phyloP scores from a whole-genome alignment of 768 basidiomycete genomes.

The Daedaleopsis nitida region DNA sequence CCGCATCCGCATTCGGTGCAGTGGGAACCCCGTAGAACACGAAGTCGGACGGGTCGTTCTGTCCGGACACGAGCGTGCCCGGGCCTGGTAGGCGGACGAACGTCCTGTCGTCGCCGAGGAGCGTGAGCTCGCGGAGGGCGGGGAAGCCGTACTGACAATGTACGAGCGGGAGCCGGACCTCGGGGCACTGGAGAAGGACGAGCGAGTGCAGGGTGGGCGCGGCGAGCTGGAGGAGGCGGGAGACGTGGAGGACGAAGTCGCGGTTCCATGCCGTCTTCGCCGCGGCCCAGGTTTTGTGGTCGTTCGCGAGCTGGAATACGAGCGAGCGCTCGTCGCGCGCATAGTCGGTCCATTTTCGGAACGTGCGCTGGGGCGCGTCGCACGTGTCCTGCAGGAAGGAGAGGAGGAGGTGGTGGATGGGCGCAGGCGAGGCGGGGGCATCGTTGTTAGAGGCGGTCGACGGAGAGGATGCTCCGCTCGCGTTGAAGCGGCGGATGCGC shows the following conservation, averaged over 20 bases:
- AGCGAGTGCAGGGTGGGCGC: conserved; percentile 15
- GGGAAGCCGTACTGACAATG: conserved; percentile 3
- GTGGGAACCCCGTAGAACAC: conserved; percentile 9
- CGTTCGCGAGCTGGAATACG: conserved; percentile 11
- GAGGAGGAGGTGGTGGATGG: conserved; percentile 14
- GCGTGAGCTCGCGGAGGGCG: conserved; percentile 16
- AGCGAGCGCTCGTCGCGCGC: conserved; percentile 11
- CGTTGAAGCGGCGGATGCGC: conserved; percentile 8
- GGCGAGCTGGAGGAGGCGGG: conserved; percentile 11
- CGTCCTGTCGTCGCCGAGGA: conserved; percentile 16
- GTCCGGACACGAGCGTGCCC: conserved; percentile 1
- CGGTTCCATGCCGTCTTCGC: conserved; percentile 17
- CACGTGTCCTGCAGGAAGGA: conserved; percentile 15
- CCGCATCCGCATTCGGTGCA: background rate
- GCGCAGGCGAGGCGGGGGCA: background rate
- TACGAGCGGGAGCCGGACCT: conserved; percentile 14
- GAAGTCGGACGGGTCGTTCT: conserved; percentile 18
- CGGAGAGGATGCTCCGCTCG: background rate
- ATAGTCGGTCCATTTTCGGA: conserved; percentile 17
- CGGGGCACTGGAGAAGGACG: conserved; percentile 10
- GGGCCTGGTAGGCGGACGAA: conserved; percentile 9
- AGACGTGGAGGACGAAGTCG: conserved; percentile 12
- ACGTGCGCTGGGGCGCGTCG: conserved; percentile 16
- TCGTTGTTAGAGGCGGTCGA: background rate
- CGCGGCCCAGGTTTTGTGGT: conserved; percentile 8